These are phyloP conservation scores for Xylaria sp. DNA, from an alignment of 2,329 filamentous ascomycete species.

Conservation along the genomic window DNA sequence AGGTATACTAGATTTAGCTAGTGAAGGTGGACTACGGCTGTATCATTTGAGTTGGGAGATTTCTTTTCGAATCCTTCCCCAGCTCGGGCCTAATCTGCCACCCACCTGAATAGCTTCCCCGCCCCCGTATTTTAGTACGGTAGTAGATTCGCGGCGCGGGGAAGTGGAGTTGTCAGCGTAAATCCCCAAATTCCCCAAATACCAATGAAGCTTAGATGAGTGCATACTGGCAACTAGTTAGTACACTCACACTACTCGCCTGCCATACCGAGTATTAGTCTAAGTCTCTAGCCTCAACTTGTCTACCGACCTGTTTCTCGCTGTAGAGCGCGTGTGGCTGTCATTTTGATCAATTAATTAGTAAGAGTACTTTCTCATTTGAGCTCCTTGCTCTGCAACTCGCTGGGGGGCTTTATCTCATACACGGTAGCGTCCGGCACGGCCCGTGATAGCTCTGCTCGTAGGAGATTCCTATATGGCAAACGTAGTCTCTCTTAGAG, in stretches of 20 bases:
- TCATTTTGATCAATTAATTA: background rate
- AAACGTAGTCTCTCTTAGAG: too few species aligned
- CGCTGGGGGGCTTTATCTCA: too few species aligned
- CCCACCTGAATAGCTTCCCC: background rate
- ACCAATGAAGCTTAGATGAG: background rate
- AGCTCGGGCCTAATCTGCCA: background rate
- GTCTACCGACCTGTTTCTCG: background rate
- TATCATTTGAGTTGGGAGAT: background rate
- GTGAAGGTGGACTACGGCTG: background rate
- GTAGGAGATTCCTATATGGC: too few species aligned
- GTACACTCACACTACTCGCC: background rate
- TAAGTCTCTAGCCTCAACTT: background rate
- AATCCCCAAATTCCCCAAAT: background rate
- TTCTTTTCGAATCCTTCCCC: background rate
- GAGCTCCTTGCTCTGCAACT: background rate
- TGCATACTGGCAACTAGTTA: too few species aligned
- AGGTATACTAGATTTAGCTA: background rate
- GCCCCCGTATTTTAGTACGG: background rate
- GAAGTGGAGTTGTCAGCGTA: background rate
- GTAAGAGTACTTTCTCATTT: background rate
- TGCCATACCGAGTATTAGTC: background rate
- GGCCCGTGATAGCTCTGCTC: background rate
- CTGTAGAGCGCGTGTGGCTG: background rate
- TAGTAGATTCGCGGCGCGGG: background rate
- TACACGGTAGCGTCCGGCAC: background rate